Base-by-base conservation (phyloP, 2,329 filamentous ascomycete species). In the Colletotrichum tamarilloi region DNA sequence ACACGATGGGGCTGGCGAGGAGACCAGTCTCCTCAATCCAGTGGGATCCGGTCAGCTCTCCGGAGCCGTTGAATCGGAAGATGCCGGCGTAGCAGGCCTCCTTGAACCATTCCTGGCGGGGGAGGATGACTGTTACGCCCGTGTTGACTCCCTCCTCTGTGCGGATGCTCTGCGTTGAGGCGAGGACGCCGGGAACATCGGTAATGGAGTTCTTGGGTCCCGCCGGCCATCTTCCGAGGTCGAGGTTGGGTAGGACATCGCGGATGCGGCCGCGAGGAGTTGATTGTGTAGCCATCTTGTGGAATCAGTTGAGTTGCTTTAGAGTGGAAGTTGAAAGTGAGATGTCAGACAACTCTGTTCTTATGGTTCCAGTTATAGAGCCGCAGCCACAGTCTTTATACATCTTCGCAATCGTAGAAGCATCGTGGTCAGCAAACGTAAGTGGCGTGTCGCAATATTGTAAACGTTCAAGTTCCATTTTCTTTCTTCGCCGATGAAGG, bases 61-160 rank as follows among this genome's bases (percentile, higher is more conserved):
- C 90, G 58, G 87, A 87, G 67, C 91, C 90, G 76, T 92, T 92
- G 83, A 92, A 91, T 73, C 87, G 85, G 80, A 91, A 92, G 60
- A 88, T 77, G n/a, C 85, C 85, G 4, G 86, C 84, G 59, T 87
- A 85, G 67, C 83, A 85, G 53, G 85, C 85, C 11, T 83, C 81
- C 57, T 82, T 73, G 77, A 82, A 82, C 86, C 86, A 88, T 59
- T 85, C 79, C 5, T 76, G 57, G 12, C 86, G 84, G 0, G 87
- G 86, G 0, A 88, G 77, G 66, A 89, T 86, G 49, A 84, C 83
- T 1, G 87, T 89, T 12, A 88, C 82, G 62, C 87, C 87, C 0
- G 86, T 88, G 75, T 88, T 87, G 73, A 87, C 81, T 30, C 79
- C 76, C 6, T 77, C 77, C 52, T 83, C 77, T 26, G 78, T 68